These are phyloP conservation scores for Guyanaporus albipodus DNA, from an alignment of 768 basidiomycete species.

Conservation along the genomic window DNA sequence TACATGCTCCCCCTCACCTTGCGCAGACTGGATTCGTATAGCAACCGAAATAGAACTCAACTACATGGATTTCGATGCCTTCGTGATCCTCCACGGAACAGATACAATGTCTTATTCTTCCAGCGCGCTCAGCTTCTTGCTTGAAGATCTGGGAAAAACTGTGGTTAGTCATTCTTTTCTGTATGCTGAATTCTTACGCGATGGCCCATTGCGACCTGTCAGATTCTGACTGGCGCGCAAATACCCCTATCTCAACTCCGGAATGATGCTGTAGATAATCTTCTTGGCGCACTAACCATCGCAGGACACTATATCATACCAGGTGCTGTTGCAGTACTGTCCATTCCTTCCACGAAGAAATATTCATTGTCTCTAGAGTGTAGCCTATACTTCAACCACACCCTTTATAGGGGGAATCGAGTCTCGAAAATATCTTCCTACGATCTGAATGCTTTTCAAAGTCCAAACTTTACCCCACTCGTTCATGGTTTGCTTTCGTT, in stretches of 20 bases:
- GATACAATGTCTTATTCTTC: constrained; percentile 91
- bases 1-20: constrained; percentile 3
- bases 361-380: constrained; percentile 50
- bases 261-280: constrained; percentile 93
- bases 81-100: constrained; percentile 86
- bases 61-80: constrained; percentile 81
- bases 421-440: constrained; percentile 80
- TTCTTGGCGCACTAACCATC: constrained; percentile 83
- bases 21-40: constrained; percentile 82
- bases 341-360: background rate
- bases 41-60: constrained; percentile 92
- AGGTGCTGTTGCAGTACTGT: constrained; percentile 50
- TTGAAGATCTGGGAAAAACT: constrained; percentile 91
- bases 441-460: constrained; percentile 79
- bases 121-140: constrained; percentile 83
- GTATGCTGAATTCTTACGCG: background rate
- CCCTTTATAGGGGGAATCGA: constrained; percentile 80
- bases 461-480: constrained; percentile 78
- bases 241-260: constrained; percentile 87
- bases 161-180: constrained; percentile 48
- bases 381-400: constrained; percentile 87
- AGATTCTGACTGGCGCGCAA: constrained; percentile 92
- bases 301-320: constrained; percentile 92
- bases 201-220: background rate
- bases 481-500: constrained; percentile 58